Evolutionary conservation across 2,329 filamentous ascomycete genomes (phyloP), one percentile per base, ranked within the genome.

Genomic region (Aureobasidium sp.): DNA sequence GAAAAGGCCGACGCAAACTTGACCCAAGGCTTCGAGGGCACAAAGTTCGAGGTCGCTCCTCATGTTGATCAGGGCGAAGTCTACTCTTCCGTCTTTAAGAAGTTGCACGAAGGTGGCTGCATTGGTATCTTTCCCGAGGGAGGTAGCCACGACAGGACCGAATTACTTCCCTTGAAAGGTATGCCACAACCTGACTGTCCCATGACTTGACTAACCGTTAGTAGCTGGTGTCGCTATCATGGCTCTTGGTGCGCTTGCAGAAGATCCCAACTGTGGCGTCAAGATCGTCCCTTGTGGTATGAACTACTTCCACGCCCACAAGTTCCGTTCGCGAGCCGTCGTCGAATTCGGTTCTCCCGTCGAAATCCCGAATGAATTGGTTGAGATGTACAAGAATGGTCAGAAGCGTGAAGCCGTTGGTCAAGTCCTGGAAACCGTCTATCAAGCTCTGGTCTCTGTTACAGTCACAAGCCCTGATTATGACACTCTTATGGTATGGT

Each of bases 301-400:
- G 93, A 99, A 99, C 75, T 99, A 99, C 75, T 99, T 99, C 76
- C 93, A 97, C 74, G 89, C 93, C 0, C 93, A 99, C 80, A 99
- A 97, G 74, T 99, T 99, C 75, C 88, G 93, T 47, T 97, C 93
- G 64, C 84, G 94, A 71, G 94, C 93, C 37, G 93, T 99, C 4
- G 86, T 97, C 62, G 94, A 99, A 71, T 99, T 97, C 68, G 94
- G 94, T 9, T 86, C 84, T 27, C 91, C 94, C 0, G 86, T 97
- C 64, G 89, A 95, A 65, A 85, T 97, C 10, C 88, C 91, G 0
- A 78, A 79, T 21, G 88, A 95, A 68, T 77, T 96, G 35, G 90
- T 96, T 5, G 82, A 92, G 64, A 85, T 90, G 74, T 97, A 96
- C 76, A 88, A 86, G 73, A 84, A 81, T 64, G 90, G 90, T 60